Conservation (phyloP, 805 yeast species). For the Monosporozyma aerobia region DNA sequence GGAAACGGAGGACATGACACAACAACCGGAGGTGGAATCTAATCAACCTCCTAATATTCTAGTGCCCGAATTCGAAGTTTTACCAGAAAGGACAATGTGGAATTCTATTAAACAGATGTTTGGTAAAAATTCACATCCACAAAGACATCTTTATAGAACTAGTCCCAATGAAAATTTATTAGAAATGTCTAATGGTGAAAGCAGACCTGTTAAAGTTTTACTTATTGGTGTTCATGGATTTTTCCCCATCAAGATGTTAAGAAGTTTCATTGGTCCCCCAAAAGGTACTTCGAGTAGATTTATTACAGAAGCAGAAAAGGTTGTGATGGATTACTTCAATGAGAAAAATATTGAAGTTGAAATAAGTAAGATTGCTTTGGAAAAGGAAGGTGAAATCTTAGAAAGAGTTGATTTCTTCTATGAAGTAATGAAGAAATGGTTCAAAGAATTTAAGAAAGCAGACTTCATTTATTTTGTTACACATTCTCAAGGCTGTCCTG, state of each 20-base stretch:
- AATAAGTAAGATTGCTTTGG: conserved; percentile 87
- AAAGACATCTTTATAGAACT: conserved; percentile 10
- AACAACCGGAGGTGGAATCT: background rate
- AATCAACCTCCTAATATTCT: conserved; percentile 21
- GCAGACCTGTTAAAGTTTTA: conserved; percentile 47
- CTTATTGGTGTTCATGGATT: conserved; percentile 95
- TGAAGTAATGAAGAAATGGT: conserved; percentile 61
- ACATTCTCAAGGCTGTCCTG: conserved; percentile 96
- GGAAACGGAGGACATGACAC: background rate
- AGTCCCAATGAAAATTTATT: conserved; percentile 13
- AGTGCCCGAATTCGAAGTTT: conserved; percentile 24
- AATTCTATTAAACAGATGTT: conserved; percentile 13
- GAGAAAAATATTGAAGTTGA: conserved; percentile 34
- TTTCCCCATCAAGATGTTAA: conserved; percentile 76
- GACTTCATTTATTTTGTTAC: conserved; percentile 88
- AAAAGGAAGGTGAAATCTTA: conserved; percentile 84
- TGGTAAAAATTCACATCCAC: conserved; percentile 12
- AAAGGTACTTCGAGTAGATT: conserved; percentile 91
- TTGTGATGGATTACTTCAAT: conserved; percentile 59
- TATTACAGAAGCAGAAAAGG: conserved; percentile 80
- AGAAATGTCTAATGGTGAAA: conserved; percentile 13
- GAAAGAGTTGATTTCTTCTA: conserved; percentile 79
- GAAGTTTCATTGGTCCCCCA: conserved; percentile 89
- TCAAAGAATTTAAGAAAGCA: conserved; percentile 42
- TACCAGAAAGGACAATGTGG: conserved; percentile 23